Evolutionary conservation across 2,329 filamentous ascomycete genomes (phyloP).

Genomic region (Cladosporium sphaerospermum): DNA sequence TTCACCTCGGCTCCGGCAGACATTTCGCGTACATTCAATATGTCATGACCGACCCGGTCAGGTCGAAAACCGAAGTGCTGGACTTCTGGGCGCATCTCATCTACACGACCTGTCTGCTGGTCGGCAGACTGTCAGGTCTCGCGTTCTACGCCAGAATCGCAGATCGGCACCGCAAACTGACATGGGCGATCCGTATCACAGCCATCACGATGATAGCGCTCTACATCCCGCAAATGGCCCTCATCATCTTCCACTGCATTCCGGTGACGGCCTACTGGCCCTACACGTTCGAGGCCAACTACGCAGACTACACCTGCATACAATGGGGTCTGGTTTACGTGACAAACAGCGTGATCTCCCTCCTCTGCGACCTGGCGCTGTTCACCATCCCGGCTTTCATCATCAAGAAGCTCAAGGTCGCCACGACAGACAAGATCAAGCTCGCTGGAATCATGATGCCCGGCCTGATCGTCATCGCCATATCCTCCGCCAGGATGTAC

Average conservation of each 20-base stretch:
- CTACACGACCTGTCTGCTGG: slow-evolving; percentile 45
- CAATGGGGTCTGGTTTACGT: slow-evolving; percentile 49
- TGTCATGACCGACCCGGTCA: slow-evolving; percentile 38
- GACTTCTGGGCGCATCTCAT: slow-evolving; percentile 48
- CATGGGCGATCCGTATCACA: slow-evolving; percentile 29
- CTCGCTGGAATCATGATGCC: slow-evolving; percentile 45
- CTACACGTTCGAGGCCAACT: slow-evolving; percentile 42
- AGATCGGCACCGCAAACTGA: slow-evolving; percentile 33
- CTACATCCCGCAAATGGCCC: slow-evolving; percentile 44
- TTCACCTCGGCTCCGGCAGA: slow-evolving; percentile 44
- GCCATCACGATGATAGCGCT: slow-evolving; percentile 36
- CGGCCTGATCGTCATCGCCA: slow-evolving; percentile 44
- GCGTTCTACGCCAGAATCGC: slow-evolving; percentile 48
- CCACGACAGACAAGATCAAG: slow-evolving; percentile 41
- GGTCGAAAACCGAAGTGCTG: slow-evolving; percentile 41
- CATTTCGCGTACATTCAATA: slow-evolving; percentile 44
- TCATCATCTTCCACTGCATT: slow-evolving; percentile 47
- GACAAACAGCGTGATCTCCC: slow-evolving; percentile 45
- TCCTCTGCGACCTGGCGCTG: slow-evolving; percentile 46
- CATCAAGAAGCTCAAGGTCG: slow-evolving; percentile 42
- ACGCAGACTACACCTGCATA: slow-evolving; percentile 39
- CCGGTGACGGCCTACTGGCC: slow-evolving; percentile 49
- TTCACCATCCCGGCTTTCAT: slow-evolving; percentile 47
- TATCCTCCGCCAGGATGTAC: slow-evolving; percentile 43
- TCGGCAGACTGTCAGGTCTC: slow-evolving; percentile 48